Evolutionary conservation across 2,329 filamentous ascomycete genomes (phyloP), one percentile per base, ranked within the genome.

Genomic region (Fusarium dlaminii): DNA sequence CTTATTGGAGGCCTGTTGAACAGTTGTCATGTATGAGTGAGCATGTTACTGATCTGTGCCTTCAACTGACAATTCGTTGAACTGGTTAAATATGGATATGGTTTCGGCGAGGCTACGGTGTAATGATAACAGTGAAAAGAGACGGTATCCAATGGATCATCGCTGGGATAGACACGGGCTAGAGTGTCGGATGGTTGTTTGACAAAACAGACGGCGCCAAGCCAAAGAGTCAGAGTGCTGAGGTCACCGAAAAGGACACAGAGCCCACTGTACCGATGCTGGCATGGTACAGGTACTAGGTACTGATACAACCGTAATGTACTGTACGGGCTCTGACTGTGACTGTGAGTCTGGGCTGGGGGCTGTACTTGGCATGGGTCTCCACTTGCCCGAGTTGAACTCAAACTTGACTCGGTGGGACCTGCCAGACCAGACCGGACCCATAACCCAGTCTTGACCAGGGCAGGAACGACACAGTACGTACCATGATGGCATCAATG

Each of bases 401-500:
- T 45, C 49, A 62, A 57, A 55, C 51, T 55, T 68, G 64, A 45
- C 51, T 66, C 40, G 62, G 34, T 66, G 27, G 40, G 32, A 37
- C 60, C 48, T 45, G 32, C 34, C 43, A 39, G 56, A 45, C n/a
- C 48, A 59, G 30, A 49, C 27, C 42, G 36, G 45, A 49, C 48
- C 34, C 56, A 49, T 48, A 49, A 29, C 60, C 32, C 56, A 58
- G 32, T 29, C 32, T 24, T 52, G 56, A 52, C 56, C 56, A 52
- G 43, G 32, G 56, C 56, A 59, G 32, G 34, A 30, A 59, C 43
- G 22, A 32, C 42, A 29, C 45, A 52, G 62, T 72, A 72, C 71
- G 72, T 74, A 74, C 57, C 54, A 51, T 57, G 48, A 64, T 67
- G 48, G 58, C 49, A 73, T 74, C 66, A 32, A 68, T 67, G 64